Base-by-base conservation (phyloP, 805 yeast genomes). In the Sugiyamaella marilandica region DNA sequence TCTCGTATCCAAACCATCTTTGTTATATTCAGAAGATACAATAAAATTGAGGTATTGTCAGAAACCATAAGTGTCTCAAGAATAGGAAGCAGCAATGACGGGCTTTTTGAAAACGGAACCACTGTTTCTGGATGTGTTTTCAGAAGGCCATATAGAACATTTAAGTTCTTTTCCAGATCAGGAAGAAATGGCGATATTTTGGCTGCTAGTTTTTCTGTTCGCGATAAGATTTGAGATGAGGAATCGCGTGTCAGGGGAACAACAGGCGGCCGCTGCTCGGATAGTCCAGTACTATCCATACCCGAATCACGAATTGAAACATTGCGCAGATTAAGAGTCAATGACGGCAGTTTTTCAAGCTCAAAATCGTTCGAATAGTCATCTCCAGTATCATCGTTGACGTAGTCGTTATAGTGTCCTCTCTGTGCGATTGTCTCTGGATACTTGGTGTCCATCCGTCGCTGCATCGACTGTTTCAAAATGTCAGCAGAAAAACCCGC, bases 351-450 rank as follows among this genome's bases (percentile, higher is more conserved):
- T 11, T 26, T 24, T 8, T 7, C 33, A 31, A 41, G 32, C 29
- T 58, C 56, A n/a, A 59, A 54, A 21, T 54, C 57, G 7, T 51
- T 47, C 8, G 62, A 47, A 34, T 53, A 60, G 37, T 62, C 64
- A 16, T 54, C 60, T 16, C 46, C 52, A 2, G 53, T 59, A 5
- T 56, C 59, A 10, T 59, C 59, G 24, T 14, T 19, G 24, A 16
- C 19, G 13, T 36, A 50, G 10, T 57, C 57, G 10, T 34, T 35
- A 29, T 31, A 51, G 11, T 31, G 11, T 13, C 48, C 51, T 5
- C 49, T 41, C 9, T 45, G 36, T 32, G 47, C 36, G 13, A 45
- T 11, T 16, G 29, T 32, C 2, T 45, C 47, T 16, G 47, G 34
- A 18, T 45, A 45, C 21, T 33, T 45, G 19, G 31, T 45, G 8